Base-by-base conservation (phyloP, 768 basidiomycete species). In the Russula vinacea region DNA sequence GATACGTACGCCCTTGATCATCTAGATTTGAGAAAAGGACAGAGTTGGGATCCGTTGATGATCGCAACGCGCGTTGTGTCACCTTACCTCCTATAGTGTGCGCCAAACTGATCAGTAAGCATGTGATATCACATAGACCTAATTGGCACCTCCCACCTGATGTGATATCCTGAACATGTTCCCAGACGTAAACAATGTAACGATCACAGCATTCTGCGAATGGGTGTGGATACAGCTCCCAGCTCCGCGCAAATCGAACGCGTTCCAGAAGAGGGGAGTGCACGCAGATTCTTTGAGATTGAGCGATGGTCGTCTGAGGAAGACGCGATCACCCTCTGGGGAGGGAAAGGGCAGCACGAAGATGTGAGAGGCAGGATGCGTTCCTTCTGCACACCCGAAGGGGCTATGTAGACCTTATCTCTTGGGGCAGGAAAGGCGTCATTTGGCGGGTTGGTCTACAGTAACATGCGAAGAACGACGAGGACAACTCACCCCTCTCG, bases 141-240 rank as follows among this genome's bases (percentile, higher is more conserved):
- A 14, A 44, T 45, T 54, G 11, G 52, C 37, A 10, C 70, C 78
- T 70, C 78, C 68, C 60, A 85, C 92, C 74, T 92, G 91, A 74
- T 94, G 92, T 11, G 89, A 91, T 67, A 94, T 90, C 63, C 79
- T 81, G 69, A 94, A 94, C 22, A 84, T 78, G 29, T 82, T 77
- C 0, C 85, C 87, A 5, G 82, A 78, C 83, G 87, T 92, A 17
- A 93, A 78, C 40, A 95, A 75, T 0, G 92, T 94, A 1, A 87
- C 88, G 85, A 94, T 90, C 47, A 95, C 93, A 44, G 87, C 92
- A 73, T 94, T 84, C 72, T 94, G 92, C 0, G 89, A 92, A 72
- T 94, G 93, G 0, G 92, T 94, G 72, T 94, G 93, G 66, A 95
- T 92, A 70, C 92, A 94, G 50, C 90, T 90, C 1, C 89, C 89